phyloP scores from a whole-genome alignment of 345 rosid genomes.

The Eucalyptus leucophloia region DNA sequence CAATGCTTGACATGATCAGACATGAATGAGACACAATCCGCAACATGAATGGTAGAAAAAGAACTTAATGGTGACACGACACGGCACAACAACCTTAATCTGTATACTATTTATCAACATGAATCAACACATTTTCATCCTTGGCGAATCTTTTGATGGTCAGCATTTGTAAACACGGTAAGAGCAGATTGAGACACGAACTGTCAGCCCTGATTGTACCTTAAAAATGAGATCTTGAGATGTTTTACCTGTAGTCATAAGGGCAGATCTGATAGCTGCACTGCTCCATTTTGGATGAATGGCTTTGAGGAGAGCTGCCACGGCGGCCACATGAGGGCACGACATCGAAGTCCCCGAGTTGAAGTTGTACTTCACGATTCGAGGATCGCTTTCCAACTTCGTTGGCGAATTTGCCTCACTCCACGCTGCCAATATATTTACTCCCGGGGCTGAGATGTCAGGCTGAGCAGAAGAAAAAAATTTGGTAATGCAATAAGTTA shows the following conservation, averaged over 20 bases:
- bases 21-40: background rate
- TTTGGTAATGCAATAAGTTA: background rate
- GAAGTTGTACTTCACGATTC: constrained; percentile 30
- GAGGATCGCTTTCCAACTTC: constrained; percentile 23
- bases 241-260: constrained; percentile 42
- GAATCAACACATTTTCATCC: background rate
- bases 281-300: constrained; percentile 73
- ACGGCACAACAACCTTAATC: background rate
- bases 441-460: constrained; percentile 74
- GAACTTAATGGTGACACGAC: background rate
- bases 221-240: background rate
- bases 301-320: constrained; percentile 63
- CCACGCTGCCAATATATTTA: constrained; percentile 83
- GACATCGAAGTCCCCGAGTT: constrained; percentile 88
- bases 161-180: background rate
- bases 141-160: background rate
- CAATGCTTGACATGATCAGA: background rate
- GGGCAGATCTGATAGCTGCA: constrained; percentile 82
- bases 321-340: constrained; percentile 80
- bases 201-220: background rate
- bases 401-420: constrained; percentile 38
- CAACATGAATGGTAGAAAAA: background rate
- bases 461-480: constrained; percentile 25
- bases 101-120: background rate
- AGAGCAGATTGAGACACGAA: background rate